A percentile compares a stretch with the other conserved stretches of the same genome.
Conservation (phyloP, 495 filamentous ascomycete species). For the Chaetomidium leptoderma region DNA sequence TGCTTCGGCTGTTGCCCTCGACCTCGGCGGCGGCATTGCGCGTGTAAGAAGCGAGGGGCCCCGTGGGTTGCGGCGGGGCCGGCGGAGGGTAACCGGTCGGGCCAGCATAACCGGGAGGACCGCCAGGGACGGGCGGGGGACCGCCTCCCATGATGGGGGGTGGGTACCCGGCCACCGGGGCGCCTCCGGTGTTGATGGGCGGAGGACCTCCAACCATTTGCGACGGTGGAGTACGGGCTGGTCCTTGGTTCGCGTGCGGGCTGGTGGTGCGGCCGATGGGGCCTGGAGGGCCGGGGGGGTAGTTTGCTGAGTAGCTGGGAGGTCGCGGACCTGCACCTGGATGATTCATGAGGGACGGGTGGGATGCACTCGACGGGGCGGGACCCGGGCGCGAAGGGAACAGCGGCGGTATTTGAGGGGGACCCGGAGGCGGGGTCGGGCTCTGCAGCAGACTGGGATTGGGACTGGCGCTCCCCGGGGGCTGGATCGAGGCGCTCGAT, state of each 20-base stretch:
- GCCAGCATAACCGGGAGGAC: constrained; percentile 42
- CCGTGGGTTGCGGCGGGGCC: constrained; percentile 41
- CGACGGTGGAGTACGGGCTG: constrained; percentile 49
- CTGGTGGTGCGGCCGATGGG: constrained; percentile 51
- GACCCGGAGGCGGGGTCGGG: constrained; percentile 34
- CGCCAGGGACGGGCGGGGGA: constrained; percentile 51
- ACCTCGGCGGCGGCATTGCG: constrained; percentile 69
- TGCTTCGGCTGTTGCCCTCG: constrained; percentile 76
- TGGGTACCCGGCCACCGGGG: constrained; percentile 50
- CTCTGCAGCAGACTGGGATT: constrained; percentile 39
- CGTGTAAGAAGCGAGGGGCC: constrained; percentile 44
- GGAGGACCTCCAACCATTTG: constrained; percentile 67
- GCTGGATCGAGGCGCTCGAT: constrained; percentile 47
- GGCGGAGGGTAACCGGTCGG: constrained; percentile 40
- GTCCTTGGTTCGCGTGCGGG: constrained; percentile 46
- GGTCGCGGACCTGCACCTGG: constrained; percentile 57
- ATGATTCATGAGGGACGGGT: constrained; percentile 55
- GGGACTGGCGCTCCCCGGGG: constrained; percentile 13
- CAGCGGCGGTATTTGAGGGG: constrained; percentile 46
- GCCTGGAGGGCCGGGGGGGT: constrained; percentile 49
- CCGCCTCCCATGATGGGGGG: constrained; percentile 50
- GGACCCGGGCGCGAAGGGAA: constrained; percentile 41
- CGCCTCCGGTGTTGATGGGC: constrained; percentile 62
- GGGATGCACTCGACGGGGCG: constrained; percentile 40
- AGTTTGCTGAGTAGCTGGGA: constrained; percentile 69